phyloP scores from a whole-genome alignment of 1,284 basidiomycete genomes.

The Melampsora americana region DNA sequence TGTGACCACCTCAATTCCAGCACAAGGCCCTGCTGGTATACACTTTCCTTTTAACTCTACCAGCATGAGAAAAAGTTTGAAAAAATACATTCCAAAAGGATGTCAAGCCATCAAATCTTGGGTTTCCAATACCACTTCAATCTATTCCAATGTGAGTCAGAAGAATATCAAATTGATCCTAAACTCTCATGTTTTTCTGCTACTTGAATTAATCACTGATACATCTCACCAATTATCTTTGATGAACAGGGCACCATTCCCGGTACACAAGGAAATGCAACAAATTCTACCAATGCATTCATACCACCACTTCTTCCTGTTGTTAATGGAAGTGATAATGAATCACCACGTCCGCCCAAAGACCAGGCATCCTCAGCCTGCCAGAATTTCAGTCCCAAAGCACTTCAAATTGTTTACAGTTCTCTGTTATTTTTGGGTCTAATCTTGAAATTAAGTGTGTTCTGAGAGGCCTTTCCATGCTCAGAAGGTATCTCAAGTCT shows the following conservation, averaged over 20 bases:
- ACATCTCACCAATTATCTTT: background rate
- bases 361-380: background rate
- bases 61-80: background rate
- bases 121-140: background rate
- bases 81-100: background rate
- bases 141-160: background rate
- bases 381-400: too few species aligned
- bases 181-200: background rate
- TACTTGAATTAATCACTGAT: background rate
- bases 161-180: background rate
- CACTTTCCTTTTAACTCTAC: background rate
- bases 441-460: too few species aligned
- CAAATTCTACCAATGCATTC: background rate
- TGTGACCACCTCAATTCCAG: slow-evolving; percentile 1
- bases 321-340: background rate
- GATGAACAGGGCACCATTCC: background rate
- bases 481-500: too few species aligned
- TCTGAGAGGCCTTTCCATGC: too few species aligned
- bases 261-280: background rate
- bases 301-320: background rate
- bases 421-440: too few species aligned
- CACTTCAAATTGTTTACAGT: too few species aligned
- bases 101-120: background rate
- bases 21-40: background rate
- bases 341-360: background rate